These are phyloP conservation scores for Cladosporium colombiae DNA, from an alignment of 2,329 filamentous ascomycete genomes.

Conservation along the genomic window DNA sequence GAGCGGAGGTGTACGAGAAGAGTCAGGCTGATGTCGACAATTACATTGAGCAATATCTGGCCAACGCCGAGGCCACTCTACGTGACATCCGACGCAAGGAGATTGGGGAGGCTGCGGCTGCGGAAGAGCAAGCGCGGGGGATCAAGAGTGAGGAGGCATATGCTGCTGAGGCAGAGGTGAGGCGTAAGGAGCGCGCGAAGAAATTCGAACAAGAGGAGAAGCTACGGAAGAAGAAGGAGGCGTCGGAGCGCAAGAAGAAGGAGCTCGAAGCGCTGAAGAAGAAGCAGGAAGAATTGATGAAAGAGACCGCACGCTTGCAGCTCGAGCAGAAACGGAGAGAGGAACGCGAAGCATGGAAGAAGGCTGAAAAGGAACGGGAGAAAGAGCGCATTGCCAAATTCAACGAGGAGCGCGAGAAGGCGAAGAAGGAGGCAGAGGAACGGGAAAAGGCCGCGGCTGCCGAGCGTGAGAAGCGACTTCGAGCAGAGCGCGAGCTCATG, in stretches of 20 bases:
- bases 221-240: constrained; percentile 60
- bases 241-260: constrained; percentile 61
- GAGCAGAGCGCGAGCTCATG: constrained; percentile 37
- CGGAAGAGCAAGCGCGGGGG: constrained; percentile 64
- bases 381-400: constrained; percentile 55
- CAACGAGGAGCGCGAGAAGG: constrained; percentile 51
- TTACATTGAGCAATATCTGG: constrained; percentile 65
- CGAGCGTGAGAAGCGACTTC: constrained; percentile 44
- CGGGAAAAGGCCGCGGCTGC: constrained; percentile 53
- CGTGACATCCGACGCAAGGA: constrained; percentile 67
- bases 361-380: constrained; percentile 51
- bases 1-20: constrained; percentile 72
- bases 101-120: constrained; percentile 68
- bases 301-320: constrained; percentile 46
- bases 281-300: constrained; percentile 47
- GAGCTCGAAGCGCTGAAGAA: constrained; percentile 53
- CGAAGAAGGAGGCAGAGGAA: constrained; percentile 49
- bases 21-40: constrained; percentile 67
- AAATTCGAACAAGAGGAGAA: constrained; percentile 61
- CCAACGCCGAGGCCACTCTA: constrained; percentile 68
- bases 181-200: constrained; percentile 62
- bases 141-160: constrained; percentile 75
- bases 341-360: constrained; percentile 51
- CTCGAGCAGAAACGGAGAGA: constrained; percentile 50
- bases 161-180: constrained; percentile 63